Evolutionary conservation across 495 filamentous ascomycete species (phyloP).

Genomic region (Podospora pseudocomata): DNA sequence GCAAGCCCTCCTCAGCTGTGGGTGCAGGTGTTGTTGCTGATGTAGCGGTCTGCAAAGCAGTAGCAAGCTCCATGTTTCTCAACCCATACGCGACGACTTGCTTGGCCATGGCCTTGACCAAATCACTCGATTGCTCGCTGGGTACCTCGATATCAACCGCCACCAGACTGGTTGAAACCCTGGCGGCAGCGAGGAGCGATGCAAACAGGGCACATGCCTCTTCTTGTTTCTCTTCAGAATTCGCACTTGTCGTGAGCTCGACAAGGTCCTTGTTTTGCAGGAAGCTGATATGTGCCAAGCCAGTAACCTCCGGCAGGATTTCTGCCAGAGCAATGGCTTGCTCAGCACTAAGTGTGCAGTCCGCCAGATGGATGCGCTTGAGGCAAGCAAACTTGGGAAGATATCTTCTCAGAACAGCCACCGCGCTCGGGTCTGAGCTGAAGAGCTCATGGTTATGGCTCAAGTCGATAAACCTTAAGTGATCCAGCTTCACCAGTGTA

Average conservation of each 20-base stretch:
- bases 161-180: conserved; percentile 77
- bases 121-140: conserved; percentile 68
- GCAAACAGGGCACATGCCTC: conserved; percentile 93
- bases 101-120: conserved; percentile 88
- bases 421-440: conserved; percentile 64
- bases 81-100: conserved; percentile 92
- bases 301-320: conserved; percentile 78
- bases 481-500: conserved; percentile 62
- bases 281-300: conserved; percentile 81
- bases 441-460: conserved; percentile 86
- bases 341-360: conserved; percentile 80
- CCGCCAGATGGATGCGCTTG: conserved; percentile 81
- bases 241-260: conserved; percentile 58
- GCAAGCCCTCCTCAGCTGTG: conserved; percentile 28
- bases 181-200: conserved; percentile 82
- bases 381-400: conserved; percentile 75
- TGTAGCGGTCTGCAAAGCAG: conserved; percentile 6
- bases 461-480: conserved; percentile 85
- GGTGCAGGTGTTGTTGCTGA: conserved; percentile 12
- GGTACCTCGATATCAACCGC: conserved; percentile 92
- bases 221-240: conserved; percentile 71
- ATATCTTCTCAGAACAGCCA: conserved; percentile 74
- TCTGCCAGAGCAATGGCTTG: conserved; percentile 88
- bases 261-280: conserved; percentile 74
- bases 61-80: conserved; percentile 68